Percentiles rank a stretch among this genome's conserved stretches.
Conservation (phyloP, 352 stramenopile genomes). For the Pythium dissimile region DNA sequence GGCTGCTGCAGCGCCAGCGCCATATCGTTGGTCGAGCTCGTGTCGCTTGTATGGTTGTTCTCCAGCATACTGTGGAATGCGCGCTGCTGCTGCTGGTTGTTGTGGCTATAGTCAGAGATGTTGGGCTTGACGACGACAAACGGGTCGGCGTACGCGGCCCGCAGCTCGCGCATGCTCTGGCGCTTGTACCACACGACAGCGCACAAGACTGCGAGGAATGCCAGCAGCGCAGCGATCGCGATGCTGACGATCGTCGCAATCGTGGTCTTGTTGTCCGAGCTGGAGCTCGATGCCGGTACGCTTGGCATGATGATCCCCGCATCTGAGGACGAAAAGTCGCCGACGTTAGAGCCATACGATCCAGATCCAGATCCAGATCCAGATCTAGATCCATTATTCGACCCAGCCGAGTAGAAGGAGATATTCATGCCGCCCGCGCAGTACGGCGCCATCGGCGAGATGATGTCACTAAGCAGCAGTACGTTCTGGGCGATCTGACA, state of each 20-base stretch:
- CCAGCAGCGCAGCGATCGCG: conserved; percentile 4
- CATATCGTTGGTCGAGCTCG: background rate
- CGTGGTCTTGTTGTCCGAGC: background rate
- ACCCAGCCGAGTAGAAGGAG: background rate
- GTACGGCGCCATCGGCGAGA: background rate
- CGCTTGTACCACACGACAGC: conserved; percentile 15
- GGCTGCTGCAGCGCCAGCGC: background rate
- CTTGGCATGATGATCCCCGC: no score
- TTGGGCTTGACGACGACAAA: background rate
- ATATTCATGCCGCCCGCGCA: background rate
- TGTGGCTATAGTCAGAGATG: background rate
- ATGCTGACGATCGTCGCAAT: conserved; percentile 9
- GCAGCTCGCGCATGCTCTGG: conserved; percentile 3
- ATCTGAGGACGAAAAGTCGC: background rate
- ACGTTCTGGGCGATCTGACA: background rate
- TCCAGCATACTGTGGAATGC: background rate
- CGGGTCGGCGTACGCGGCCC: conserved; percentile 1
- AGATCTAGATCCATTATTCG: background rate
- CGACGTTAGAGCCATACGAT: background rate
- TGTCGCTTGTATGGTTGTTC: background rate
- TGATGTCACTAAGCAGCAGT: background rate
- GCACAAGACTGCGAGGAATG: background rate
- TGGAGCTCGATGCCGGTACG: background rate
- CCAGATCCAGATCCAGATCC: background rate
- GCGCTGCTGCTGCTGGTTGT: no score